Conservation (phyloP, 805 yeast genomes). For the Wickerhamomyces sydowiorum region DNA sequence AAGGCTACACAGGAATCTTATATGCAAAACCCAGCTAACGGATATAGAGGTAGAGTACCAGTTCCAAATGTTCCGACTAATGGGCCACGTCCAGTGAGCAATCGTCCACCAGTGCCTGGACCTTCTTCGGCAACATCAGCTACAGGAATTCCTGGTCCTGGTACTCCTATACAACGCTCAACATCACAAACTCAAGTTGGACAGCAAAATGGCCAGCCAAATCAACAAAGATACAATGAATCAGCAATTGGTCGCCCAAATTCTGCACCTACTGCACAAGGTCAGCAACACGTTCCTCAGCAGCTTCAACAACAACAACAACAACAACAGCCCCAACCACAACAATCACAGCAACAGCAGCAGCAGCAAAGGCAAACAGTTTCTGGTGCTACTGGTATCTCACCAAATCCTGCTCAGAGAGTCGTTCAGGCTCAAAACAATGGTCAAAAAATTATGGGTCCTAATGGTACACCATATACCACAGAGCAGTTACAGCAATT, state of each 20-base stretch:
- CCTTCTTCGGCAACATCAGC: slow-evolving; percentile 7
- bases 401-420: slow-evolving; percentile 2
- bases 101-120: not conserved
- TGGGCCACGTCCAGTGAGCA: not conserved
- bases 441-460: slow-evolving; percentile 15
- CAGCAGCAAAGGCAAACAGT: slow-evolving; percentile 4
- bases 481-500: slow-evolving; percentile 57
- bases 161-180: slow-evolving; percentile 8
- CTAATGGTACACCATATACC: slow-evolving; percentile 53
- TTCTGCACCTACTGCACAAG: slow-evolving; percentile 6
- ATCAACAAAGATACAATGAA: slow-evolving; percentile 10
- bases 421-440: slow-evolving; percentile 4
- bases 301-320: slow-evolving; percentile 2
- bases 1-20: slow-evolving; percentile 76
- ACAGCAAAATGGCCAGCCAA: slow-evolving; percentile 11
- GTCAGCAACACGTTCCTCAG: slow-evolving; percentile 10
- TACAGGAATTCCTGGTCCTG: not conserved
- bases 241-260: not conserved
- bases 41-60: slow-evolving; percentile 7
- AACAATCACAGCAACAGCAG: slow-evolving; percentile 5
- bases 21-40: slow-evolving; percentile 32
- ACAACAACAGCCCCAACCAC: slow-evolving; percentile 10
- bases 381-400: not conserved
- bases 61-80: slow-evolving; percentile 25
- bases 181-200: slow-evolving; percentile 22